Conservation (phyloP, 495 filamentous ascomycete genomes). For the Penicillium desertorum region DNA sequence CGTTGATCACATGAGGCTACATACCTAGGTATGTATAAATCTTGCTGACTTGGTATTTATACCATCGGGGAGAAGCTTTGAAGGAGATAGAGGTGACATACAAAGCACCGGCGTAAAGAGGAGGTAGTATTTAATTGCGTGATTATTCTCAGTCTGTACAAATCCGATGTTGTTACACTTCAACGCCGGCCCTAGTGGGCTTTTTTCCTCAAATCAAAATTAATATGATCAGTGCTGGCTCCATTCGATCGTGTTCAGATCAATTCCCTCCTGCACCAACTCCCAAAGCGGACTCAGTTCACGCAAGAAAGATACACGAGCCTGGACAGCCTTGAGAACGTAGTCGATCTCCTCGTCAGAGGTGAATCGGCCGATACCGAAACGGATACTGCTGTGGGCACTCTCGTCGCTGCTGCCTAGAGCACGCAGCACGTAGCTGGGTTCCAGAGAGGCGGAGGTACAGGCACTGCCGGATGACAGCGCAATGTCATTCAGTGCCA, state of each 20-base stretch:
- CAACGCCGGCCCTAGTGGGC: constrained; percentile 37
- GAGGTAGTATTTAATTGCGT: constrained; percentile 11
- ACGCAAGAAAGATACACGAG: constrained; percentile 85
- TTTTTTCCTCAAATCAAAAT: constrained; percentile 25
- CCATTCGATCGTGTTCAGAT: constrained; percentile 97
- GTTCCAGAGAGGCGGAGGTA: constrained; percentile 94
- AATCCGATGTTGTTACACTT: constrained; percentile 29
- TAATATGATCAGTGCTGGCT: constrained; percentile 60
- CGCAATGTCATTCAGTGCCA: constrained; percentile 98
- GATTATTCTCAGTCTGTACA: constrained; percentile 35
- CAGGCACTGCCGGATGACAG: constrained; percentile 96
- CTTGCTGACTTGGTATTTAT: too few relatives aligned
- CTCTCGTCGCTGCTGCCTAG: constrained; percentile 95
- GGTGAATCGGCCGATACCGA: constrained; percentile 96
- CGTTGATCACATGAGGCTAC: neutral
- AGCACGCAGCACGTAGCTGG: constrained; percentile 91
- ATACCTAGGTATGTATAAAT: too few relatives aligned
- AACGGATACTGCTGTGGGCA: constrained; percentile 95
- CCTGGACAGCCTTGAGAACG: constrained; percentile 88
- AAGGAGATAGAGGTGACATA: neutral
- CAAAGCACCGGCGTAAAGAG: neutral
- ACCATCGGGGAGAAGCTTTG: too few relatives aligned
- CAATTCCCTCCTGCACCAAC: constrained; percentile 94
- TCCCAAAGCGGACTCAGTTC: constrained; percentile 98
- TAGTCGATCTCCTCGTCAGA: constrained; percentile 96